A percentile compares a stretch with the other conserved stretches of the same genome.
Evolutionary conservation across 148 eudicot species (phyloP).

Genomic region (Vaccinium vitisidaea): DNA sequence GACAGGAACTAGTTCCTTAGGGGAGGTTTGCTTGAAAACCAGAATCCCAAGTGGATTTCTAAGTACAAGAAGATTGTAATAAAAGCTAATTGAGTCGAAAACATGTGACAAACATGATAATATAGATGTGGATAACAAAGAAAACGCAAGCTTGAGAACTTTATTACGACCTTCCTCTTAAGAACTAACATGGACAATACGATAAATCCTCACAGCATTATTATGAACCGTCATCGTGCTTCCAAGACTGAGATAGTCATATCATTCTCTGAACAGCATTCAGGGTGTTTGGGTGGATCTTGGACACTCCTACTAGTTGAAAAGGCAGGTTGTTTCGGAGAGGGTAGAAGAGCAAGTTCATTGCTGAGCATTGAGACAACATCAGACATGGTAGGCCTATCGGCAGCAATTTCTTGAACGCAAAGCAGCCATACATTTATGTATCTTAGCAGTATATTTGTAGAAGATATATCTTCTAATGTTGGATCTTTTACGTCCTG

Average conservation of each 20-base stretch:
- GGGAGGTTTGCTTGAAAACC: neutral
- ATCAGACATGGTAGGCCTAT: conserved; percentile 10
- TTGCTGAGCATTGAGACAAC: neutral
- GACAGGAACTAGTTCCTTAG: neutral
- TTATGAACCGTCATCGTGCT: neutral
- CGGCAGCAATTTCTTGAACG: conserved; percentile 6
- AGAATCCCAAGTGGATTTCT: too few species aligned
- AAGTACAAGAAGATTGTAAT: neutral
- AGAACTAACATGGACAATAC: neutral
- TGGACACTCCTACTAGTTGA: neutral
- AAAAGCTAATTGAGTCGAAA: neutral
- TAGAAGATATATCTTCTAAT: neutral
- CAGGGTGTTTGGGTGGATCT: neutral
- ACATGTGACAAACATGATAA: neutral
- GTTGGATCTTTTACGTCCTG: too few species aligned
- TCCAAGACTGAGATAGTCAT: neutral
- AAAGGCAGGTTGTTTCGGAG: neutral
- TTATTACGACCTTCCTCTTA: neutral
- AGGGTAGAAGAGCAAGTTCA: neutral
- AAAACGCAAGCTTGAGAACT: neutral
- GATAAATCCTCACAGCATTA: neutral
- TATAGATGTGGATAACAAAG: neutral
- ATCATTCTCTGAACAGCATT: neutral
- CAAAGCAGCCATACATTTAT: conserved; percentile 9
- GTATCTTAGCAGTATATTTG: neutral